phyloP scores from a whole-genome alignment of 148 eudicot species.

The Agrostemma githago region DNA sequence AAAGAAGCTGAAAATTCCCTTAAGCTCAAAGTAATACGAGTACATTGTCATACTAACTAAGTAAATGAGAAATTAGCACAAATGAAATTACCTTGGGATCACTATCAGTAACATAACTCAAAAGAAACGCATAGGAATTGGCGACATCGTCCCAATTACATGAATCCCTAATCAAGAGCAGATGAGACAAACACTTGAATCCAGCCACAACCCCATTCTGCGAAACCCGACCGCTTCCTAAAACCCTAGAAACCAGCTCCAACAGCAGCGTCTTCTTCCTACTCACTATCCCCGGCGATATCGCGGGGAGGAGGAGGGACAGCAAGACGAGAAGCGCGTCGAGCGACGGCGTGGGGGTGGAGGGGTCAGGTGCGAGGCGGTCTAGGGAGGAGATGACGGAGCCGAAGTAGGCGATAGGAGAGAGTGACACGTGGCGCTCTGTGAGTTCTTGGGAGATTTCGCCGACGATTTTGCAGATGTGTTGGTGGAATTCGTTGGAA shows the following conservation, averaged over 20 bases:
- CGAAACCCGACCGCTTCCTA: conserved; percentile 24
- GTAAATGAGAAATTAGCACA: neutral
- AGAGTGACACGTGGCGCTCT: conserved; percentile 47
- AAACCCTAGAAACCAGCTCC: conserved; percentile 37
- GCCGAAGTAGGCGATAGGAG: conserved; percentile 66
- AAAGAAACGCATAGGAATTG: conserved; percentile 39
- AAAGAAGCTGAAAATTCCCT: too few relatives aligned
- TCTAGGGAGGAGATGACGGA: conserved; percentile 65
- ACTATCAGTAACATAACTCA: conserved; percentile 41
- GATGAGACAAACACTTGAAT: conserved; percentile 41
- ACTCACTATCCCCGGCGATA: conserved; percentile 33
- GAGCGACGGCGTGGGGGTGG: conserved; percentile 29
- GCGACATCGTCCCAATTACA: conserved; percentile 46
- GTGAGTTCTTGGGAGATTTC: conserved; percentile 66
- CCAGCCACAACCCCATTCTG: conserved; percentile 32
- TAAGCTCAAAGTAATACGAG: too few relatives aligned
- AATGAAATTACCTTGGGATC: conserved; percentile 46
- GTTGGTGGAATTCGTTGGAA: conserved; percentile 48
- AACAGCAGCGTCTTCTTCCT: conserved; percentile 36
- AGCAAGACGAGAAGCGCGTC: conserved; percentile 52
- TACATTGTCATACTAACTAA: too few relatives aligned
- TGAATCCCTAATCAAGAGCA: conserved; percentile 40
- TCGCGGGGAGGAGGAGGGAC: conserved; percentile 37
- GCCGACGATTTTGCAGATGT: conserved; percentile 63
- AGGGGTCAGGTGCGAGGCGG: conserved; percentile 28